Evolutionary conservation across 208 protist species (phyloP).

Genomic region (Crithidia fasciculata): DNA sequence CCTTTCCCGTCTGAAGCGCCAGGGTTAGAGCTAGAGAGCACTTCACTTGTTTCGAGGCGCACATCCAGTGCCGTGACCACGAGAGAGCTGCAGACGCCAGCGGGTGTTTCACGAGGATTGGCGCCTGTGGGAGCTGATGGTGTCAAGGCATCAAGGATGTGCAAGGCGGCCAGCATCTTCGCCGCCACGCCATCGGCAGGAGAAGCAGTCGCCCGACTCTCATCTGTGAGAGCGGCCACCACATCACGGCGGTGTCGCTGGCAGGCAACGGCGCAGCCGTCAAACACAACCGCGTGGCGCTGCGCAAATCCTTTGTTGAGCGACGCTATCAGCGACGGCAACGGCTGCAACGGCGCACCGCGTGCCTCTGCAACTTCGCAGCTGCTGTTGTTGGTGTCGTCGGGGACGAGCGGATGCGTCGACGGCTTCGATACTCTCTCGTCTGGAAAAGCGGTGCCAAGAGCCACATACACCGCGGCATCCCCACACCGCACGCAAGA

Average conservation of each 20-base stretch:
- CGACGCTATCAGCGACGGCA: background rate
- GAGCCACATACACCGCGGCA: background rate
- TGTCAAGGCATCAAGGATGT: background rate
- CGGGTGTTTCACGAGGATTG: background rate
- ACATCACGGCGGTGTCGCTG: background rate
- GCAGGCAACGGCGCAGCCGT: background rate
- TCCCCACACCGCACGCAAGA: too few species aligned
- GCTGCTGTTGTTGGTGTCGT: background rate
- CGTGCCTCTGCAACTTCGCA: background rate
- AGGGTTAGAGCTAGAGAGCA: too few species aligned
- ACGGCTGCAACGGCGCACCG: background rate
- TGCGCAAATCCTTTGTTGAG: background rate
- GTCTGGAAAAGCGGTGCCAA: background rate
- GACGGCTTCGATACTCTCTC: background rate
- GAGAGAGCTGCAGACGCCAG: background rate
- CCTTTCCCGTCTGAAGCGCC: too few species aligned
- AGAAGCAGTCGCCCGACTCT: too few species aligned
- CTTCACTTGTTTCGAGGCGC: background rate
- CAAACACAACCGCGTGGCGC: constrained; percentile 2
- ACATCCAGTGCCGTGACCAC: background rate
- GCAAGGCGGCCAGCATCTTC: constrained; percentile 2
- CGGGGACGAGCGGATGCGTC: too few species aligned
- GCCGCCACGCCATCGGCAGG: background rate
- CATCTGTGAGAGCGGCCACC: background rate
- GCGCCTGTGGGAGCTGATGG: background rate